Evolutionary conservation across 1,139 yeast genomes (phyloP).

Genomic region (Geotrichum cucujoidarum): DNA sequence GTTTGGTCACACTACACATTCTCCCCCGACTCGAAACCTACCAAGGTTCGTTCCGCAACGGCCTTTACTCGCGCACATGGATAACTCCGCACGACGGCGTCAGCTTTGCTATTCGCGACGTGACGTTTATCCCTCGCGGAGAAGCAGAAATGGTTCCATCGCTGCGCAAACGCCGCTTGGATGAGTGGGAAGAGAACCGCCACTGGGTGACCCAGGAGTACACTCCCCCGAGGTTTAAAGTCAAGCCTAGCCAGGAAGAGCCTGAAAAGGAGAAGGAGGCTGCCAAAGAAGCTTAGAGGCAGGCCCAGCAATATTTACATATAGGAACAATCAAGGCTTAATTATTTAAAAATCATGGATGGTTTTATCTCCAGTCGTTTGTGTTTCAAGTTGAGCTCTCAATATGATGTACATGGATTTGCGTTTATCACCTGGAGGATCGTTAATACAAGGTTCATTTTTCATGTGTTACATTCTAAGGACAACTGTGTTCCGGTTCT

Average conservation of each 20-base stretch:
- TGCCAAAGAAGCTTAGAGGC: no score
- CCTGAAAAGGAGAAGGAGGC: not conserved
- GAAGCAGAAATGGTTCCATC: conserved; percentile 31
- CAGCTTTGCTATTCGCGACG: conserved; percentile 54
- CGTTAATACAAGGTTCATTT: no score
- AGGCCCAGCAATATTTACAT: no score
- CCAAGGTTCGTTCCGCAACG: conserved; percentile 59
- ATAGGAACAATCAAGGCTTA: no score
- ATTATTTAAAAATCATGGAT: no score
- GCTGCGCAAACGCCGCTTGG: conserved; percentile 30
- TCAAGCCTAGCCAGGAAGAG: not conserved
- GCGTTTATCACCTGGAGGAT: no score
- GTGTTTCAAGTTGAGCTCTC: no score
- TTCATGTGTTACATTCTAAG: no score
- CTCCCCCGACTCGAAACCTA: conserved; percentile 65
- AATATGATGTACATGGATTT: no score
- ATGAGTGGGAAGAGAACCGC: conserved; percentile 28
- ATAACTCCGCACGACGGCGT: conserved; percentile 60
- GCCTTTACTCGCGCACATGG: conserved; percentile 75
- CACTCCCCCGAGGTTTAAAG: not conserved
- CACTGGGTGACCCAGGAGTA: conserved; percentile 7
- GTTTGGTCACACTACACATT: conserved; percentile 63
- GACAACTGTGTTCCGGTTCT: no score
- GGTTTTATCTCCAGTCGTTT: no score
- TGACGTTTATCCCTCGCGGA: conserved; percentile 38